A percentile compares a stretch with the other conserved stretches of the same genome.
Conservation (phyloP, 345 rosid species). For the Dipteronia dyeriana region DNA sequence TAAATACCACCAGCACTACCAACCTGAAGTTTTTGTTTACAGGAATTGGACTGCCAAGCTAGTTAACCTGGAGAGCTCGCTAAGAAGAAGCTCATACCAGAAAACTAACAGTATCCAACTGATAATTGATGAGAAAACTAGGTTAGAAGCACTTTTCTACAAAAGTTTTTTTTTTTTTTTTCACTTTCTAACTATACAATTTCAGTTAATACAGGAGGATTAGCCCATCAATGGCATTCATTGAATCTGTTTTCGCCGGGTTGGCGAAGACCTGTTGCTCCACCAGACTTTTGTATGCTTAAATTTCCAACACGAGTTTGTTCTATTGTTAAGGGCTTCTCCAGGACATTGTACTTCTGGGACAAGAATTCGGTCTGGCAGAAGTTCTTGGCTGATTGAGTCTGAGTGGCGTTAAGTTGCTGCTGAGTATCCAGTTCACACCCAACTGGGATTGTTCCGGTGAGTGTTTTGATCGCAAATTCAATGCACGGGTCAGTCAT, state of each 20-base stretch:
- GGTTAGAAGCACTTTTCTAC: conserved; percentile 20
- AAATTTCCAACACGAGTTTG: conserved; percentile 18
- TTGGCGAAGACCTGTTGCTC: conserved; percentile 23
- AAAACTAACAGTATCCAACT: background rate
- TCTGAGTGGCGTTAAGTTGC: conserved; percentile 36
- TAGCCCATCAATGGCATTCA: conserved; percentile 29
- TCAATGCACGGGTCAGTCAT: conserved; percentile 95
- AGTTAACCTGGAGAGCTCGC: conserved; percentile 6
- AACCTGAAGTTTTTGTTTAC: background rate
- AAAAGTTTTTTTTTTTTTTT: background rate
- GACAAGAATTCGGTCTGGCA: conserved; percentile 38
- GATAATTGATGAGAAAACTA: conserved; percentile 2
- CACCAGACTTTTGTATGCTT: conserved; percentile 28
- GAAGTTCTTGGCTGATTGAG: conserved; percentile 41
- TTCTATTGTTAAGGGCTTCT: conserved; percentile 29
- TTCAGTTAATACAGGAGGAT: conserved; percentile 13
- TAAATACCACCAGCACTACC: background rate
- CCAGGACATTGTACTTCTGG: conserved; percentile 40
- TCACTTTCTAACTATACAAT: conserved; percentile 38
- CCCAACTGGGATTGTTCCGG: conserved; percentile 72
- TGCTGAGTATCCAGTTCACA: conserved; percentile 37
- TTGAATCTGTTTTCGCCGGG: conserved; percentile 29
- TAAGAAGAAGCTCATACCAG: background rate
- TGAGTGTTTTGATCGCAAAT: conserved; percentile 89
- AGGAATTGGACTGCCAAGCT: conserved; percentile 12